Evolutionary conservation across 164 flowering plant species (phyloP), one percentile per base, ranked within the genome.

Genomic region (Sextonia rubra): DNA sequence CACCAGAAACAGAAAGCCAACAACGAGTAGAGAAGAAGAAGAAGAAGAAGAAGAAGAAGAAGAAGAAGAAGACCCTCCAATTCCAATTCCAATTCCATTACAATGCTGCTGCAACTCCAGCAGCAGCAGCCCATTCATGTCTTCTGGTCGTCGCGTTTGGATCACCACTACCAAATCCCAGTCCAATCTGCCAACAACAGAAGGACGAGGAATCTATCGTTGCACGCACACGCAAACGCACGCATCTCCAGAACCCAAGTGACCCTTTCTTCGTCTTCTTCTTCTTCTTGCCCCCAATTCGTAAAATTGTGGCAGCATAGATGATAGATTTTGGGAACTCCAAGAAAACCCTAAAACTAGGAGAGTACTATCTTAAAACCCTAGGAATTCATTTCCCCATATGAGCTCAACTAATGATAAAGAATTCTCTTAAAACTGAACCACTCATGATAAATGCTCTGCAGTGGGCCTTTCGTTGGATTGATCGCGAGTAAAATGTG

Each of bases 241-340:
- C 20, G 20, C 17, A 15, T 15, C 58, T 20, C 58, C 37, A 87
- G 85, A 77, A 90, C 94, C 81, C 94, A 86, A 77, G 92, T 86
- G 73, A 62, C 73, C 9, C 30, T 74, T 66, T 49, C 61, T 9
- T 25, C 9, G 12, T 68, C 37, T 47, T 47, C 18, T 70, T 61
- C 30, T 25, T 60, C 73, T 75, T 62, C 26, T 9, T 55, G 29
- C 64, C 30, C 12, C 2, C 58, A 20, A 15, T 52, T 15, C 17
- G 58, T 52, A 15, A 15, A 52, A 18, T 52, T 4, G 12, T 52
- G 15, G 20, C 3, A 52, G 56, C 20, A 12, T 12, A 52, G 20
- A 52, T 0, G 3, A 3, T 52, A 4, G 56, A 52, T 52, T 52
- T 52, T 17, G 0, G 3, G 20, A 52, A 17, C 1, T 12, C 18